Evolutionary conservation across 1,284 basidiomycete species (phyloP).

Genomic region (Trametes polyzona): DNA sequence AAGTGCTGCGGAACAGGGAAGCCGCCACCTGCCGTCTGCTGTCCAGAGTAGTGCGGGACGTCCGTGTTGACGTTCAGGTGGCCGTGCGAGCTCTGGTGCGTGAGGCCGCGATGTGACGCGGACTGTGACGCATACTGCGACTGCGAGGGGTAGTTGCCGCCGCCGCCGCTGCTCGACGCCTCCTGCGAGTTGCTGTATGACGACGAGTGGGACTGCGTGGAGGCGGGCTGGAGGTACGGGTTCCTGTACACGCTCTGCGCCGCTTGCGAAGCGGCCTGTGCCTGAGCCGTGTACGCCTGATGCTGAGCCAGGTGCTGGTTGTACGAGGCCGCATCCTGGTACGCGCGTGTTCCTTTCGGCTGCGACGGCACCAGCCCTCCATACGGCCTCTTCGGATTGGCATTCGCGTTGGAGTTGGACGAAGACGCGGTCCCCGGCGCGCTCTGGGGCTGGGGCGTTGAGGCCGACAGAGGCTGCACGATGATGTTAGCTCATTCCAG

Average conservation of each 20-base stretch:
- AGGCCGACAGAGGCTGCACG: slow-evolving; percentile 50
- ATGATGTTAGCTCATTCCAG: slow-evolving; percentile 15
- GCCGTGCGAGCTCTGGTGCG: slow-evolving; percentile 55
- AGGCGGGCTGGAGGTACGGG: slow-evolving; percentile 63
- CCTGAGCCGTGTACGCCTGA: slow-evolving; percentile 89
- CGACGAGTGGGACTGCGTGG: slow-evolving; percentile 38
- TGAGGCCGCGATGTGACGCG: slow-evolving; percentile 35
- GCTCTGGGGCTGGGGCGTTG: slow-evolving; percentile 30
- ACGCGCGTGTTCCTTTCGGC: slow-evolving; percentile 80
- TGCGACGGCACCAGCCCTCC: slow-evolving; percentile 89
- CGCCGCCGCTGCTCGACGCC: slow-evolving; percentile 29
- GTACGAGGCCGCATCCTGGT: slow-evolving; percentile 92
- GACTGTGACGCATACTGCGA: slow-evolving; percentile 38
- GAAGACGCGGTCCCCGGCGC: slow-evolving; percentile 18
- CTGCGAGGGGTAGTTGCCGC: slow-evolving; percentile 33
- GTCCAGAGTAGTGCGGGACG: slow-evolving; percentile 45
- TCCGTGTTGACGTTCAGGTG: slow-evolving; percentile 47
- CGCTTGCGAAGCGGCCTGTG: slow-evolving; percentile 68
- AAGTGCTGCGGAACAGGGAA: slow-evolving; percentile 41
- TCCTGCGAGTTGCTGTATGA: slow-evolving; percentile 31
- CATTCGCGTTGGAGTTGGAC: slow-evolving; percentile 17
- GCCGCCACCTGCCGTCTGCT: slow-evolving; percentile 36
- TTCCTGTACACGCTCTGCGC: slow-evolving; percentile 71
- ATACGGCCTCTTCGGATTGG: slow-evolving; percentile 87
- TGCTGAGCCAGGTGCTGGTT: slow-evolving; percentile 95